These are phyloP conservation scores for Parasitella parasitica DNA, from an alignment of 371 early-diverging fungal genomes.

Conservation along the genomic window DNA sequence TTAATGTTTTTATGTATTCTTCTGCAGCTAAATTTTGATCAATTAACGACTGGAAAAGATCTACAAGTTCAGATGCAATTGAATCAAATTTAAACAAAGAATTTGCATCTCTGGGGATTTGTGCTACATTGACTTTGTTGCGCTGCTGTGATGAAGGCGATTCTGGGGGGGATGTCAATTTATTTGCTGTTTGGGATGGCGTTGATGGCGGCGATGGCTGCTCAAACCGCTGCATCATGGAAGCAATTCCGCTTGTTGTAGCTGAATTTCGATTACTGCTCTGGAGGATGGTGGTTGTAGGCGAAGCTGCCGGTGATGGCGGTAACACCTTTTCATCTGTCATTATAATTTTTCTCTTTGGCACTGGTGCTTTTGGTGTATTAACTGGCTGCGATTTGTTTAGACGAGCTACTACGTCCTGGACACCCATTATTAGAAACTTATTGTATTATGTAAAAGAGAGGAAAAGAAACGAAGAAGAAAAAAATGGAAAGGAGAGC, in stretches of 20 bases:
- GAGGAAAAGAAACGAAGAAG: background rate
- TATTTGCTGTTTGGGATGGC: too few species aligned
- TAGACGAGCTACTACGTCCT: slow-evolving; percentile 41
- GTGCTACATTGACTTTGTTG: background rate
- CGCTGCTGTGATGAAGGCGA: background rate
- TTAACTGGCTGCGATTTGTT: slow-evolving; percentile 28
- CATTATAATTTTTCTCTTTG: slow-evolving; percentile 3
- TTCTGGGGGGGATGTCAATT: too few species aligned
- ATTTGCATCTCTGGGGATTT: background rate
- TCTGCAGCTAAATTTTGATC: slow-evolving; percentile 24
- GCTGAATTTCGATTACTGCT: background rate
- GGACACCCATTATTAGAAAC: slow-evolving; percentile 34
- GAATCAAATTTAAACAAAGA: slow-evolving; percentile 7
- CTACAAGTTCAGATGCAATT: slow-evolving; percentile 25
- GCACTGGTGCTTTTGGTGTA: slow-evolving; percentile 2
- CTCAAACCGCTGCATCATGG: slow-evolving; percentile 27
- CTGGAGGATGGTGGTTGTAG: slow-evolving; percentile 7
- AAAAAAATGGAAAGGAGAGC: background rate
- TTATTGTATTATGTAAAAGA: background rate
- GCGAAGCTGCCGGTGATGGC: slow-evolving; percentile 10
- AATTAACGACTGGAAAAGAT: slow-evolving; percentile 23
- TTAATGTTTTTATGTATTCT: slow-evolving; percentile 23
- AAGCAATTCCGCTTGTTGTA: slow-evolving; percentile 10
- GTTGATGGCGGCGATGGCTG: background rate
- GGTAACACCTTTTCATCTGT: background rate